Percentiles rank a stretch among this genome's conserved stretches.
Conservation (phyloP, 225 moss, liverwort and hornwort species). For the Pseudisothecium myosuroides region DNA sequence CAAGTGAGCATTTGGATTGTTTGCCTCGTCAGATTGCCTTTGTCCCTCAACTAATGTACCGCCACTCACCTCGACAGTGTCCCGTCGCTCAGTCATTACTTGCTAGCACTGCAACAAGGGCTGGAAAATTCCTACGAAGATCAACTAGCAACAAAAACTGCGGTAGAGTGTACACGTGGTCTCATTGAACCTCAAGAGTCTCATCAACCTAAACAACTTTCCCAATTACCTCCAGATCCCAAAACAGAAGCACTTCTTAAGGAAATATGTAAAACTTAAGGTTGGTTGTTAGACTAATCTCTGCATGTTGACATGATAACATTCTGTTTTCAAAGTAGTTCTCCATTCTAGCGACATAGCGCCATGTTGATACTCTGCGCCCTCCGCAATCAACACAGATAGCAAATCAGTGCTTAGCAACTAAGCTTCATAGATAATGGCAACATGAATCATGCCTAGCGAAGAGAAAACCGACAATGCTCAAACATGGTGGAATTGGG, state of each 20-base stretch:
- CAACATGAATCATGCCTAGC: background rate
- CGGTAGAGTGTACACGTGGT: background rate
- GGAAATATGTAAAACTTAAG: background rate
- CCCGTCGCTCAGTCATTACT: background rate
- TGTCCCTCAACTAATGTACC: background rate
- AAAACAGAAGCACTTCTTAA: background rate
- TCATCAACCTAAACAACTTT: constrained; percentile 59
- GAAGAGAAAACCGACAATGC: background rate
- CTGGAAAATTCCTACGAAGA: background rate
- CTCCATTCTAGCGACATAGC: background rate
- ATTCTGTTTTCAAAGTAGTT: background rate
- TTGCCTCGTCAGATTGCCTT: background rate
- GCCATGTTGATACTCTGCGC: background rate
- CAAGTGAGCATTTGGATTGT: background rate
- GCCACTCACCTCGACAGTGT: background rate
- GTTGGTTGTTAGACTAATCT: background rate
- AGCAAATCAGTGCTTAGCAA: background rate
- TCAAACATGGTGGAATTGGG: background rate
- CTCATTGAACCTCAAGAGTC: constrained; percentile 39
- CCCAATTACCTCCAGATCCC: background rate
- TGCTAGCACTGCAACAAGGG: background rate
- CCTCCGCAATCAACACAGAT: background rate
- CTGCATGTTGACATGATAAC: background rate
- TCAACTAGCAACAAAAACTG: constrained; percentile 23
- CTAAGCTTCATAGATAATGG: background rate